Evolutionary conservation across 805 yeast genomes (phyloP).

Genomic region (Candida palmyrensis): DNA sequence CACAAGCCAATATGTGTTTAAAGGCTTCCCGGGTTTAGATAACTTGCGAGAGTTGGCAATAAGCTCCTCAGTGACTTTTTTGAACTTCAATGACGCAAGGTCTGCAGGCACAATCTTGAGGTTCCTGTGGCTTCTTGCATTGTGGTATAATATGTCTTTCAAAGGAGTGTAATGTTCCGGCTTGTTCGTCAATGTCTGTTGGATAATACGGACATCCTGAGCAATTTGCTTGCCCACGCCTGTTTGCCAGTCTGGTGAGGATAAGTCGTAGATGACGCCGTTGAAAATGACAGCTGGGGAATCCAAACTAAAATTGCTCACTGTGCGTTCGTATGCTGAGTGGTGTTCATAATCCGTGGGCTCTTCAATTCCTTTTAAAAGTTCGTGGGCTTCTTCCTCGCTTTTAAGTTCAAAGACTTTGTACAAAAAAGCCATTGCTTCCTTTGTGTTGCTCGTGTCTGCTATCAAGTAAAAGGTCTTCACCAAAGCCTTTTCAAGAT

Average conservation of each 20-base stretch:
- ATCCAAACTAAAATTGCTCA: constrained; percentile 29
- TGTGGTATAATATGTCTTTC: constrained; percentile 38
- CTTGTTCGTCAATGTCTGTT: constrained; percentile 18
- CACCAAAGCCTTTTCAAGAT: constrained; percentile 23
- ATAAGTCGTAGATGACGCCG: constrained; percentile 60
- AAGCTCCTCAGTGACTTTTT: constrained; percentile 21
- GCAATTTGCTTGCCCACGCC: constrained; percentile 47
- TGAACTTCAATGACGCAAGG: constrained; percentile 27
- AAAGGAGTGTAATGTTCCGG: no score
- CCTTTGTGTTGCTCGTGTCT: constrained; percentile 23
- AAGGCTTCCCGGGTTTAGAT: constrained; percentile 31
- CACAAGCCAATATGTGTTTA: constrained; percentile 47
- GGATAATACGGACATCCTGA: constrained; percentile 43
- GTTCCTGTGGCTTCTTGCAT: constrained; percentile 42
- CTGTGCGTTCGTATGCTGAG: constrained; percentile 16
- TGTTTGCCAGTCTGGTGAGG: constrained; percentile 49
- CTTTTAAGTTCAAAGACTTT: constrained; percentile 24
- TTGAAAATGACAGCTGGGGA: constrained; percentile 59
- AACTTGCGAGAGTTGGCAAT: constrained; percentile 19
- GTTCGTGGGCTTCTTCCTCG: constrained; percentile 18
- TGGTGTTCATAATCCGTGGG: constrained; percentile 13
- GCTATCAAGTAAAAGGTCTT: constrained; percentile 29
- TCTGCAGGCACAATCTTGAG: constrained; percentile 30
- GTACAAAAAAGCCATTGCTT: constrained; percentile 36
- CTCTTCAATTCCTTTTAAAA: constrained; percentile 15